Evolutionary conservation across 768 basidiomycete genomes (phyloP).

Genomic region (Auriscalpium microsporum): DNA sequence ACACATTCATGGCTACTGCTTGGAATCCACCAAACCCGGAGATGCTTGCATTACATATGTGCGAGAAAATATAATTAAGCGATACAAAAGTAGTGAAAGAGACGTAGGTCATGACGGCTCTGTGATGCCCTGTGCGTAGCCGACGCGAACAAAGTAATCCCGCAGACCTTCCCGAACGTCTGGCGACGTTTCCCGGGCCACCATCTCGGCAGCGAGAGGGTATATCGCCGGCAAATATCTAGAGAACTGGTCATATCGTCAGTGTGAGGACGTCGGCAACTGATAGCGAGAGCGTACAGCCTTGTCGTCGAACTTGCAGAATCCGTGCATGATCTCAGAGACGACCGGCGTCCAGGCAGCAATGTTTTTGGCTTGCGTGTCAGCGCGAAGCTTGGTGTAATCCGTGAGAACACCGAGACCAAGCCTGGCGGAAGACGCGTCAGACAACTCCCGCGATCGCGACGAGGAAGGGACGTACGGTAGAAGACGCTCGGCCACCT

Average conservation of each 20-base stretch:
- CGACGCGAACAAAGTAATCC: constrained; percentile 75
- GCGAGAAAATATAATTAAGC: constrained; percentile 1
- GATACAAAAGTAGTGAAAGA: background rate
- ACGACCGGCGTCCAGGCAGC: constrained; percentile 98
- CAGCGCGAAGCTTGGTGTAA: constrained; percentile 81
- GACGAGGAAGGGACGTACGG: constrained; percentile 40
- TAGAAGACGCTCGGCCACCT: constrained; percentile 64
- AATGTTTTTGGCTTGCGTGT: constrained; percentile 93
- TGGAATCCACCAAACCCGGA: background rate
- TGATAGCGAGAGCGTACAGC: constrained; percentile 50
- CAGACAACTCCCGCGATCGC: constrained; percentile 1
- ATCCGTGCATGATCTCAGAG: constrained; percentile 88
- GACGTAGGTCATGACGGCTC: constrained; percentile 32
- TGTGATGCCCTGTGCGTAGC: constrained; percentile 61
- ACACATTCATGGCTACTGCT: background rate
- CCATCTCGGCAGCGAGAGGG: constrained; percentile 77
- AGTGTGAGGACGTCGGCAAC: background rate
- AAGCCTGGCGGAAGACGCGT: constrained; percentile 41
- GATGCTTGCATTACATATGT: background rate
- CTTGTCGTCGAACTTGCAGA: constrained; percentile 82
- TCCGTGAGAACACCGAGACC: constrained; percentile 83
- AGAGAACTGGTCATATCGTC: constrained; percentile 52
- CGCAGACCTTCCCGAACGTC: constrained; percentile 78
- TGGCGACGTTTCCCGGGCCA: constrained; percentile 72
- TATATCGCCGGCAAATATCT: constrained; percentile 87